These are phyloP conservation scores for Solanum dulcamara DNA, from an alignment of 257 asterid genomes.

Conservation along the genomic window DNA sequence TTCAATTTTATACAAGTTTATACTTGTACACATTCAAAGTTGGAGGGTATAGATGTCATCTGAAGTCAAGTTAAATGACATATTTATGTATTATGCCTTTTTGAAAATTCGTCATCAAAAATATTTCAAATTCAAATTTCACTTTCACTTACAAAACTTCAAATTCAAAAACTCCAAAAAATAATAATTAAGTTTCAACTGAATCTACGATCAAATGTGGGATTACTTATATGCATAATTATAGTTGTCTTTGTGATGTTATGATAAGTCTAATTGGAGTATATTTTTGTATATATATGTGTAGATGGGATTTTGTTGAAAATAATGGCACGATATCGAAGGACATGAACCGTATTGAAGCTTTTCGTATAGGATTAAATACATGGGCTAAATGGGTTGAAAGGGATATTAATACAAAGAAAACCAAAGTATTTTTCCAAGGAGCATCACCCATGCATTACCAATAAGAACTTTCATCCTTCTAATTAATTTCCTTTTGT, in stretches of 20 bases:
- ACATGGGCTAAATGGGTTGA: constrained; percentile 65
- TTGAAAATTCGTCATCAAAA: too few species aligned
- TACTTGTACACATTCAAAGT: too few species aligned
- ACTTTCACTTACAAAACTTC: too few species aligned
- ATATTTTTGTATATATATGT: background rate
- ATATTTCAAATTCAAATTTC: too few species aligned
- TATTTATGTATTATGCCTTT: too few species aligned
- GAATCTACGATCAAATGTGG: background rate
- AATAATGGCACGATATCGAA: constrained; percentile 26
- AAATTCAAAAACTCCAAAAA: too few species aligned
- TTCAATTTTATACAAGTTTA: too few species aligned
- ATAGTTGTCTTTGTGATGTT: too few species aligned
- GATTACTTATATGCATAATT: too few species aligned
- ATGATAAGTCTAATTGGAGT: background rate
- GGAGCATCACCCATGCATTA: constrained; percentile 56
- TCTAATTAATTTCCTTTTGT: background rate
- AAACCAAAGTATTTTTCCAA: constrained; percentile 52
- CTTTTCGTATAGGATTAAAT: constrained; percentile 28
- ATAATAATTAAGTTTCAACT: too few species aligned
- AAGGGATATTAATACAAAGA: constrained; percentile 17
- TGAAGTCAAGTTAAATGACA: too few species aligned
- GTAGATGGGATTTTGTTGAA: constrained; percentile 51
- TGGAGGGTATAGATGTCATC: too few species aligned
- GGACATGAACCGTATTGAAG: constrained; percentile 62
- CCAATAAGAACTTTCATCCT: constrained; percentile 20